phyloP scores from a whole-genome alignment of 495 filamentous ascomycete genomes.

The Aspergillus cristatus region DNA sequence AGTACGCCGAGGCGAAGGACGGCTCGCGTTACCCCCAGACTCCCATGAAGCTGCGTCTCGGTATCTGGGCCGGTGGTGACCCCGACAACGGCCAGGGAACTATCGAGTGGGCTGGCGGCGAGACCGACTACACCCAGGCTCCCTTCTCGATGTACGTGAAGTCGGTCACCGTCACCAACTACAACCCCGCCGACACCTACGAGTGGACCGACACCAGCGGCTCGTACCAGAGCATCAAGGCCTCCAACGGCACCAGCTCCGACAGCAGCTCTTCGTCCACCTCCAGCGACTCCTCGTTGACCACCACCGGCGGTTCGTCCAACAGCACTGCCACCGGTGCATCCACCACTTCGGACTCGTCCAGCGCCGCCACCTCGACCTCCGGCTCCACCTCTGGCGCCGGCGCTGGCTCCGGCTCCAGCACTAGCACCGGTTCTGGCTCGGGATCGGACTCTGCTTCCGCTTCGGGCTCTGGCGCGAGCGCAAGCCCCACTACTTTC shows the following conservation, averaged over 20 bases:
- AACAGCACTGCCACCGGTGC: not conserved
- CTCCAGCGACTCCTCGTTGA: constrained; percentile 3
- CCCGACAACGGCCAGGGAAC: constrained; percentile 48
- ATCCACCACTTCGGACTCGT: not conserved
- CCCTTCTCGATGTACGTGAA: constrained; percentile 65
- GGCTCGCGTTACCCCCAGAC: constrained; percentile 81
- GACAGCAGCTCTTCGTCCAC: constrained; percentile 6
- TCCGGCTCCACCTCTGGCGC: not conserved
- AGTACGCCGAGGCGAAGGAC: constrained; percentile 47
- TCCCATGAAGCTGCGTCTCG: constrained; percentile 74
- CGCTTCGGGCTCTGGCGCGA: constrained; percentile 9
- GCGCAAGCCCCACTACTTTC: constrained; percentile 8
- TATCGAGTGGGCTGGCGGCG: constrained; percentile 65
- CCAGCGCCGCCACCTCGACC: constrained; percentile 3
- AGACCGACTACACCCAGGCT: constrained; percentile 53
- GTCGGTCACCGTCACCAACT: constrained; percentile 30
- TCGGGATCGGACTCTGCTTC: constrained; percentile 13
- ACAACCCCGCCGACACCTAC: constrained; percentile 27
- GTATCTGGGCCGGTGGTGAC: constrained; percentile 78
- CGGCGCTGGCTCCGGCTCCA: constrained; percentile 11
- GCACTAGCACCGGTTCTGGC: constrained; percentile 11
- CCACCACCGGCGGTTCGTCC: constrained; percentile 2
- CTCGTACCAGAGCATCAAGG: constrained; percentile 26
- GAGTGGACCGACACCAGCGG: constrained; percentile 31
- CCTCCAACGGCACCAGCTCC: constrained; percentile 6